These are phyloP conservation scores for Pyricularia sp. DNA, from an alignment of 2,329 filamentous ascomycete genomes.

Conservation along the genomic window DNA sequence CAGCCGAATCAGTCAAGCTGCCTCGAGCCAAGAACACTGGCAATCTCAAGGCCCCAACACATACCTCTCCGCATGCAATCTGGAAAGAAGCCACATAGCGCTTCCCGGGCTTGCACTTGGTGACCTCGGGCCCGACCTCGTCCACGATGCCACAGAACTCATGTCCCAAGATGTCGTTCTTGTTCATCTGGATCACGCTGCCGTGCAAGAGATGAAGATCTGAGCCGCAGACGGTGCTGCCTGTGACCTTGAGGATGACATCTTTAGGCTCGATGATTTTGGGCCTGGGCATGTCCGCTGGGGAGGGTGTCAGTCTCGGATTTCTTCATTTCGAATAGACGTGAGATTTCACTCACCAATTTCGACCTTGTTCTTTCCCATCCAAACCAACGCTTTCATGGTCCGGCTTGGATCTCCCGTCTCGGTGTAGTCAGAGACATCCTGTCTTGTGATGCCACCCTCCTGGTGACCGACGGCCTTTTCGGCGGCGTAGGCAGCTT, in stretches of 20 bases:
- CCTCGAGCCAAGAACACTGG: not conserved
- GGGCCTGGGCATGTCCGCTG: constrained; percentile 59
- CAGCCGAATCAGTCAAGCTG: not conserved
- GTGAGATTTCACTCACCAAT: constrained; percentile 42
- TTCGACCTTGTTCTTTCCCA: constrained; percentile 70
- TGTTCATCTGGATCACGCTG: constrained; percentile 45
- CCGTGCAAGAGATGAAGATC: constrained; percentile 50
- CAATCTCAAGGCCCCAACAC: not conserved
- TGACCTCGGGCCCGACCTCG: constrained; percentile 44
- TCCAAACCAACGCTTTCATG: constrained; percentile 78
- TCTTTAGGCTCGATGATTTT: constrained; percentile 64
- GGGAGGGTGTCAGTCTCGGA: not conserved
- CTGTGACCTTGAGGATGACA: constrained; percentile 71
- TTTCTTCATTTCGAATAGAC: too few species aligned
- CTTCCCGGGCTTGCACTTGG: constrained; percentile 46
- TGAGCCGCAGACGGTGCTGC: constrained; percentile 49
- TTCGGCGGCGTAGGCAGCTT: constrained; percentile 5
- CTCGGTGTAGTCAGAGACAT: constrained; percentile 52
- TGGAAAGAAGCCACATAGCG: constrained; percentile 82
- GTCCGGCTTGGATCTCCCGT: constrained; percentile 41
- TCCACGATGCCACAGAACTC: constrained; percentile 50
- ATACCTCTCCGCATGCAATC: constrained; percentile 54
- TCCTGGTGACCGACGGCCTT: constrained; percentile 6
- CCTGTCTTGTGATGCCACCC: constrained; percentile 44
- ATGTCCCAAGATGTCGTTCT: constrained; percentile 59